A percentile compares a stretch with the other conserved stretches of the same genome.
These are phyloP conservation scores for Setaria viridis DNA, from an alignment of 202 grass and related monocot species.

Conservation along the genomic window DNA sequence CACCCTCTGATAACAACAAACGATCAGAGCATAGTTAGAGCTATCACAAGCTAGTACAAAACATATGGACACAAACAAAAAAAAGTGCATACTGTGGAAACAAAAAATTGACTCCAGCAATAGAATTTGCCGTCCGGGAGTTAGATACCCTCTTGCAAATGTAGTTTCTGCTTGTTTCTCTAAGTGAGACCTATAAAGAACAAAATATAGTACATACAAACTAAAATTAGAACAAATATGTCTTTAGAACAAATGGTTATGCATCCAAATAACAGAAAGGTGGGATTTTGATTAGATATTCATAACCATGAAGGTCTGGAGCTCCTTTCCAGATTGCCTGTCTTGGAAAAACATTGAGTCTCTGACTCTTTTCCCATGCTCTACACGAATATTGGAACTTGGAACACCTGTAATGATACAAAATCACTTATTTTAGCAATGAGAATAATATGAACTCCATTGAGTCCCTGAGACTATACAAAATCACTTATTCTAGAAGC, in stretches of 20 bases:
- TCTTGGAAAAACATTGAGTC: background rate
- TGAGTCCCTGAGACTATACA: too few species aligned
- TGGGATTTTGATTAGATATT: too few species aligned
- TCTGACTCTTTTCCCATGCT: slow-evolving; percentile 23
- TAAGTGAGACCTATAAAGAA: slow-evolving; percentile 44
- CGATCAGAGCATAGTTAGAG: background rate
- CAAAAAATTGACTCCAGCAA: slow-evolving; percentile 42
- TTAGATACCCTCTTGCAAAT: slow-evolving; percentile 17
- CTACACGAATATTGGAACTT: slow-evolving; percentile 32
- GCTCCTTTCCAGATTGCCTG: too few species aligned
- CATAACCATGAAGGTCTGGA: too few species aligned
- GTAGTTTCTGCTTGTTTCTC: slow-evolving; percentile 34
- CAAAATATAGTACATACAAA: slow-evolving; percentile 1
- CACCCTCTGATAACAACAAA: slow-evolving; percentile 44
- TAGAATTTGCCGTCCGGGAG: slow-evolving; percentile 35
- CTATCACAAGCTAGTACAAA: slow-evolving; percentile 20
- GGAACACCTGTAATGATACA: slow-evolving; percentile 9
- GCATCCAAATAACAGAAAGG: background rate
- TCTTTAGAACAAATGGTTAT: background rate
- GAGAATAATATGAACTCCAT: background rate
- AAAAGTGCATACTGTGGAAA: slow-evolving; percentile 47
- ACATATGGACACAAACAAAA: background rate
- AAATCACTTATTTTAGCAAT: background rate
- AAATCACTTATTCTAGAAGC: too few species aligned
- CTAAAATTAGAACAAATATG: background rate